Evolutionary conservation across 352 stramenopile species (phyloP).

Genomic region (Globisporangium orthogonon): DNA sequence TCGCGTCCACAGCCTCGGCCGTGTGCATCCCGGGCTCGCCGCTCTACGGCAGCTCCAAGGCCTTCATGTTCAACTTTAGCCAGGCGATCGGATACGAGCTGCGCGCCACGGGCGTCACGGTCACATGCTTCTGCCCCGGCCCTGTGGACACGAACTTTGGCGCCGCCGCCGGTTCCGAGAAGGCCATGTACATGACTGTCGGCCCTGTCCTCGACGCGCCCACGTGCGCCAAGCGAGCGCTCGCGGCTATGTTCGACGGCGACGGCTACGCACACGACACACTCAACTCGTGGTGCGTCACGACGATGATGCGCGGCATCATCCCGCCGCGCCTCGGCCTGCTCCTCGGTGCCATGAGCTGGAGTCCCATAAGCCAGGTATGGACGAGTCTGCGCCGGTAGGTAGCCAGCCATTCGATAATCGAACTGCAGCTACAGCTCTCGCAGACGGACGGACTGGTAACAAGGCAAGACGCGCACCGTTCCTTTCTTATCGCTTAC

Average conservation of each 20-base stretch:
- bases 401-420: not conserved
- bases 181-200: constrained; percentile 4
- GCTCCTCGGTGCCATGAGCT: not conserved
- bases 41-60: constrained; percentile 66
- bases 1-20: constrained; percentile 51
- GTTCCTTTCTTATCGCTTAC: not conserved
- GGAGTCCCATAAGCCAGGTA: constrained; percentile 1
- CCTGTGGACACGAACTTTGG: constrained; percentile 64
- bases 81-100: constrained; percentile 71
- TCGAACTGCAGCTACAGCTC: no score
- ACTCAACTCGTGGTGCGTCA: constrained; percentile 13
- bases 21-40: constrained; percentile 43
- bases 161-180: constrained; percentile 24
- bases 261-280: constrained; percentile 40
- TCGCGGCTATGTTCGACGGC: constrained; percentile 15
- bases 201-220: constrained; percentile 1
- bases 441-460: no score
- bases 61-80: constrained; percentile 61
- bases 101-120: constrained; percentile 41
- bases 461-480: not conserved
- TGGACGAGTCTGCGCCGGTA: not conserved
- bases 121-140: constrained; percentile 63
- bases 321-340: constrained; percentile 1
- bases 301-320: constrained; percentile 5
- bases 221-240: constrained; percentile 6